phyloP scores from a whole-genome alignment of 805 yeast genomes.

The Kuraishia borneana region DNA sequence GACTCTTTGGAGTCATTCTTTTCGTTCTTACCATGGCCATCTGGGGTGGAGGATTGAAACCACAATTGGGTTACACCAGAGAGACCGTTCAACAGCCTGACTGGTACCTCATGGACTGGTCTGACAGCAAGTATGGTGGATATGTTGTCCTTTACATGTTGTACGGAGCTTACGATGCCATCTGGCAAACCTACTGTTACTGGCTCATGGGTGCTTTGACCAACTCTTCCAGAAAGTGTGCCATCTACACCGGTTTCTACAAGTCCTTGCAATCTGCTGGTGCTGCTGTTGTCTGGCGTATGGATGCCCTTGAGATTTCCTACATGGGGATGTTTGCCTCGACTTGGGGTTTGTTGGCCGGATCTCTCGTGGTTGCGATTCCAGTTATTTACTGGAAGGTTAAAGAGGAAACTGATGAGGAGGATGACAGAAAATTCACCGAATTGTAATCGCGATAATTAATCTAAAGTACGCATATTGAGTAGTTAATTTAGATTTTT shows the following conservation, averaged over 20 bases:
- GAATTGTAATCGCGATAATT: neutral
- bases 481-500: no score
- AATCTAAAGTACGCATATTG: no score
- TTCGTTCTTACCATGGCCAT: slow-evolving; percentile 30
- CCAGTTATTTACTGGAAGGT: slow-evolving; percentile 34
- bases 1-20: slow-evolving; percentile 28
- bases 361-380: slow-evolving; percentile 33
- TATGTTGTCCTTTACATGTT: slow-evolving; percentile 53
- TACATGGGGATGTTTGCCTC: slow-evolving; percentile 34
- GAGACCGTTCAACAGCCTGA: neutral
- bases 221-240: slow-evolving; percentile 43
- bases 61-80: slow-evolving; percentile 5
- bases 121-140: slow-evolving; percentile 36
- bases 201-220: slow-evolving; percentile 52
- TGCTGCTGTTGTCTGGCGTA: slow-evolving; percentile 49
- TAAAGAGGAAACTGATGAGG: slow-evolving; percentile 28
- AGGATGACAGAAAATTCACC: slow-evolving; percentile 7
- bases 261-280: slow-evolving; percentile 58
- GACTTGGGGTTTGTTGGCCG: slow-evolving; percentile 41
- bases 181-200: slow-evolving; percentile 46
- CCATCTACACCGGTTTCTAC: slow-evolving; percentile 50
- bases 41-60: slow-evolving; percentile 41
- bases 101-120: slow-evolving; percentile 28
- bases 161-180: slow-evolving; percentile 49
- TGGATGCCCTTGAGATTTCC: slow-evolving; percentile 27